Percentiles rank a stretch among this genome's conserved stretches.
These are phyloP conservation scores for Ophiocordyceps robertsii DNA, from an alignment of 2,329 filamentous ascomycete species.

Conservation along the genomic window DNA sequence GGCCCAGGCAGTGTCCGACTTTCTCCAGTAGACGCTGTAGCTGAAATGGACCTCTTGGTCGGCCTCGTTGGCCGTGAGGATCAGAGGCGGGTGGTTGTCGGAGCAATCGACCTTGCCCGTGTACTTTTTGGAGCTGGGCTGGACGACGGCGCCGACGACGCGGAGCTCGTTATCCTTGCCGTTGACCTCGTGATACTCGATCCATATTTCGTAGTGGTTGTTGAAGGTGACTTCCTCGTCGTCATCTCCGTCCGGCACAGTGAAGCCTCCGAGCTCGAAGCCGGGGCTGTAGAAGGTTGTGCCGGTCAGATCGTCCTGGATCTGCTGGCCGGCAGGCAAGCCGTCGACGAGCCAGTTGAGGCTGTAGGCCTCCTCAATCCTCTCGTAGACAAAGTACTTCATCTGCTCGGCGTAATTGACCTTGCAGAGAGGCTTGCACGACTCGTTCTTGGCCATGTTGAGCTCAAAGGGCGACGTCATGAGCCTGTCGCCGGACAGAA, in stretches of 20 bases:
- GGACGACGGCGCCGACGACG: slow-evolving; percentile 83
- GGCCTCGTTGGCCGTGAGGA: slow-evolving; percentile 42
- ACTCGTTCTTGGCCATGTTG: slow-evolving; percentile 74
- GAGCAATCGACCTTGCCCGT: slow-evolving; percentile 50
- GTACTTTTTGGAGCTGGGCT: slow-evolving; percentile 60
- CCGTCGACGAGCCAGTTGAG: slow-evolving; percentile 95
- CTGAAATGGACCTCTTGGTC: slow-evolving; percentile 64
- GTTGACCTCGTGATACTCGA: slow-evolving; percentile 80
- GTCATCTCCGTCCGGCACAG: slow-evolving; percentile 38
- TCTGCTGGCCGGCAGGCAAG: slow-evolving; percentile 75
- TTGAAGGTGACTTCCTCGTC: slow-evolving; percentile 54
- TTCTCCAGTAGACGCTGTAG: slow-evolving; percentile 83
- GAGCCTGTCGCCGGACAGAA: slow-evolving; percentile 93
- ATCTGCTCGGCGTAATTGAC: slow-evolving; percentile 49
- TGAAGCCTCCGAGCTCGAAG: slow-evolving; percentile 41
- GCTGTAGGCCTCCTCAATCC: slow-evolving; percentile 77
- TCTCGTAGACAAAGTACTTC: slow-evolving; percentile 67
- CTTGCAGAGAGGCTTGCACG: slow-evolving; percentile 69
- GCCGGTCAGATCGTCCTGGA: slow-evolving; percentile 61
- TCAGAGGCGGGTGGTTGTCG: slow-evolving; percentile 39
- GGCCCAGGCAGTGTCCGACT: slow-evolving; percentile 79
- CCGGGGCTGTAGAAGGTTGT: slow-evolving; percentile 83
- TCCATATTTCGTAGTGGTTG: slow-evolving; percentile 89
- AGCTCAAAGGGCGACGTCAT: slow-evolving; percentile 91
- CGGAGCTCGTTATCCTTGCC: slow-evolving; percentile 56